Evolutionary conservation across 176 grass and related monocot genomes (phyloP).

Genomic region (Oryza officinalis): DNA sequence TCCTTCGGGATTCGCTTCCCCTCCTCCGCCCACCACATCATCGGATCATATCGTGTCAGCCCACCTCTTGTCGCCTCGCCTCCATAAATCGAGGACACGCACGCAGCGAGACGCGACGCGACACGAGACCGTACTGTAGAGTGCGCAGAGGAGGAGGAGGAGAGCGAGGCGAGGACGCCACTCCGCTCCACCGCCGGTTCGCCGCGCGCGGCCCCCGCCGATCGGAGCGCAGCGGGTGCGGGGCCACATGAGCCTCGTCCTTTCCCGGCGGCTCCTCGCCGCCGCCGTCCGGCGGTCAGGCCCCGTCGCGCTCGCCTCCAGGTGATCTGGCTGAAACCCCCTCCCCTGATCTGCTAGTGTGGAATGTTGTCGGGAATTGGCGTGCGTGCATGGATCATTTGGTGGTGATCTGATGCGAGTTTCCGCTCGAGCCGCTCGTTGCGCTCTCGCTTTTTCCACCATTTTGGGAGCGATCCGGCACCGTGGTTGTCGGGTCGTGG

Average conservation of each 20-base stretch:
- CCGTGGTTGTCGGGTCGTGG: not conserved
- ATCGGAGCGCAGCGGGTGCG: not conserved
- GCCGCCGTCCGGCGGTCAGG: constrained; percentile 9
- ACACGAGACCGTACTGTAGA: not conserved
- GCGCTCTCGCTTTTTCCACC: not conserved
- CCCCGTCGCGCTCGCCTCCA: constrained; percentile 32
- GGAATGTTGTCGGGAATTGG: not conserved
- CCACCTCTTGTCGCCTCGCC: too few species aligned
- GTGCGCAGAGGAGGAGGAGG: not conserved
- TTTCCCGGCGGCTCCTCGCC: constrained; percentile 36
- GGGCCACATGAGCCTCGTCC: constrained; percentile 44
- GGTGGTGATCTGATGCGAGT: not conserved
- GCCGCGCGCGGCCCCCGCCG: not conserved
- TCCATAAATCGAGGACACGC: not conserved
- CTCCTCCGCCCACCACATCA: not conserved
- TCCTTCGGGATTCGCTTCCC: constrained; percentile 15
- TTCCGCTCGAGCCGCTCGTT: not conserved
- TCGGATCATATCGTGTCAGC: not conserved
- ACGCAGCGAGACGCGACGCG: not conserved
- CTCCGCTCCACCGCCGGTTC: not conserved
- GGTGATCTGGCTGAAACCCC: constrained; percentile 16
- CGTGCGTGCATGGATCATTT: not conserved
- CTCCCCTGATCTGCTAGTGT: not conserved
- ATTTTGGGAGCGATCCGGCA: constrained; percentile 17
- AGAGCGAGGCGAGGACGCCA: constrained; percentile 17